phyloP scores from a whole-genome alignment of 1,284 basidiomycete species.

The Cryptococcus jaspeensis region DNA sequence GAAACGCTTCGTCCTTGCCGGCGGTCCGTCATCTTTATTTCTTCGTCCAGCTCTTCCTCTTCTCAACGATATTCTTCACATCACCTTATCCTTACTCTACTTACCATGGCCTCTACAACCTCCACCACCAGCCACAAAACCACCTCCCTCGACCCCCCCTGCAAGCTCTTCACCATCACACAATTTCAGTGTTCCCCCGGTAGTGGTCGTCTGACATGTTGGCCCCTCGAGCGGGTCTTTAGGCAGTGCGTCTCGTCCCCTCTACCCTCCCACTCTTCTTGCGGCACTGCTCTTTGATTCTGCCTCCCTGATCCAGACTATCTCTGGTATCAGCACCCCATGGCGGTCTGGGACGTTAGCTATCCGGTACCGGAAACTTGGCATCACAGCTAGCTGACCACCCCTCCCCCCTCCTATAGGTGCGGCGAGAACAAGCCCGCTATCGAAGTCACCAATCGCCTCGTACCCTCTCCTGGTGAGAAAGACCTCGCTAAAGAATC shows the following conservation, averaged over 20 bases:
- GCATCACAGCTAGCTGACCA: not conserved
- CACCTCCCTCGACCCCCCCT: slow-evolving; percentile 15
- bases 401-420: slow-evolving; percentile 10
- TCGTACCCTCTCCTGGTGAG: slow-evolving; percentile 2
- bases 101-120: not conserved
- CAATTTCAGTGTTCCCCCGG: slow-evolving; percentile 39
- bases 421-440: slow-evolving; percentile 32
- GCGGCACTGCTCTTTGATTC: not conserved
- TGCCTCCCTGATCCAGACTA: too few species aligned
- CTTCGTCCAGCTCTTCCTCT: not conserved
- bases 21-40: not conserved
- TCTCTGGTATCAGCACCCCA: too few species aligned
- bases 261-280: not conserved
- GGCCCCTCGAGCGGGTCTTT: slow-evolving; percentile 42
- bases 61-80: too few species aligned
- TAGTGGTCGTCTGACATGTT: slow-evolving; percentile 35
- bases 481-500: slow-evolving; percentile 5
- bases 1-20: too few species aligned
- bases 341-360: too few species aligned
- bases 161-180: slow-evolving; percentile 32
- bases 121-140: not conserved
- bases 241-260: slow-evolving; percentile 29
- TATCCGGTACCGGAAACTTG: too few species aligned
- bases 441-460: slow-evolving; percentile 37
- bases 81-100: not conserved